Evolutionary conservation across 805 yeast genomes (phyloP).

Genomic region (Candida tallmaniae): DNA sequence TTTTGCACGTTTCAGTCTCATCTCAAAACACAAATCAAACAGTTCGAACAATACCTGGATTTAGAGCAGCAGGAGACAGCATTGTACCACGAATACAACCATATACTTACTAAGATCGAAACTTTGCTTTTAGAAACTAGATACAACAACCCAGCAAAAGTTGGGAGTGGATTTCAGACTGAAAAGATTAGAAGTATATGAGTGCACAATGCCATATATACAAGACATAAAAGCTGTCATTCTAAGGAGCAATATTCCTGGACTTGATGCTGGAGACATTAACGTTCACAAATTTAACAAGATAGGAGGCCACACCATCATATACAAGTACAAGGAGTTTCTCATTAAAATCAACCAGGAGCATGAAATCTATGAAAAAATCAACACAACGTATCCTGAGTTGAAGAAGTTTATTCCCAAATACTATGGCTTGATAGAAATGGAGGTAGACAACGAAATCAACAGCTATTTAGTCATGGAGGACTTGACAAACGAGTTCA

Average conservation of each 20-base stretch:
- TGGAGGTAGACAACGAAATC: slow-evolving; percentile 4
- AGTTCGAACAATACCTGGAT: too few species aligned
- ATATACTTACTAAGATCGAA: too few species aligned
- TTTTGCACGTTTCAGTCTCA: slow-evolving; percentile 4
- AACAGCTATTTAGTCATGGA: slow-evolving; percentile 68
- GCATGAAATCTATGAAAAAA: slow-evolving; percentile 85
- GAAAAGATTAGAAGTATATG: neutral
- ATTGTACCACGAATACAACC: too few species aligned
- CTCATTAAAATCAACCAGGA: slow-evolving; percentile 93
- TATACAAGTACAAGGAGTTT: slow-evolving; percentile 88
- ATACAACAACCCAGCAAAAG: too few species aligned
- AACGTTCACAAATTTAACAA: slow-evolving; percentile 27
- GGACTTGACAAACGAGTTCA: slow-evolving; percentile 82
- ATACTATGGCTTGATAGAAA: slow-evolving; percentile 33
- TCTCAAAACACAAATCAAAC: slow-evolving; percentile 2
- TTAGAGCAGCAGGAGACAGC: too few species aligned
- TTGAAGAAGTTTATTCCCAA: slow-evolving; percentile 84
- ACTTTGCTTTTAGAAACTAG: too few species aligned
- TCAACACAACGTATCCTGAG: slow-evolving; percentile 68
- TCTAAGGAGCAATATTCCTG: neutral
- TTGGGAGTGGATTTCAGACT: too few species aligned
- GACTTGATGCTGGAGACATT: neutral
- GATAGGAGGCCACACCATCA: slow-evolving; percentile 98
- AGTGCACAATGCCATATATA: slow-evolving; percentile 3
- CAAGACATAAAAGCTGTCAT: slow-evolving; percentile 1